A percentile compares a stretch with the other conserved stretches of the same genome.
phyloP scores from a whole-genome alignment of 495 filamentous ascomycete genomes.

The Trichoderma orchidacearum region DNA sequence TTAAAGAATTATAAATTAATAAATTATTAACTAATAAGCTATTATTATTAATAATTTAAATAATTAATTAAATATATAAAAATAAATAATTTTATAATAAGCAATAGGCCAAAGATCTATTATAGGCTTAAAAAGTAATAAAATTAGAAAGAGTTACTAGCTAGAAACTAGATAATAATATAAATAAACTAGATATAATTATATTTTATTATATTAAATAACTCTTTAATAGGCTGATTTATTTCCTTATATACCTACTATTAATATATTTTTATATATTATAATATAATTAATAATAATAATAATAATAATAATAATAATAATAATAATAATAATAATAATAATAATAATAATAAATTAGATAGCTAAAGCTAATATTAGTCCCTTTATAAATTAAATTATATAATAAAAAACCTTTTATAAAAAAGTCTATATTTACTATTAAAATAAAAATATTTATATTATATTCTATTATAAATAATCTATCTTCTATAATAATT shows the following conservation, averaged over 20 bases:
- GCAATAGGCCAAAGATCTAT: not conserved
- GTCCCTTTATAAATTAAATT: not conserved
- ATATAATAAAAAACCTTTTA: not conserved
- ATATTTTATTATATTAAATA: not conserved
- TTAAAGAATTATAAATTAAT: not conserved
- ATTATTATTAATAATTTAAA: not conserved
- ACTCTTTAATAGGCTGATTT: not conserved
- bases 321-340: not conserved
- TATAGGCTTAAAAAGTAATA: not conserved
- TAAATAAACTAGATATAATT: not conserved
- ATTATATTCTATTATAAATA: not conserved
- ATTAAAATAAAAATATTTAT: not conserved
- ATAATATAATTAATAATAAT: not conserved
- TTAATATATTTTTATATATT: not conserved
- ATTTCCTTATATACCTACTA: no score
- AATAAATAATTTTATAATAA: not conserved
- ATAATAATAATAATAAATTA: not conserved
- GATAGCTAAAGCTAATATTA: no score
- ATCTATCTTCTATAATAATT: not conserved
- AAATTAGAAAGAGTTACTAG: no score
- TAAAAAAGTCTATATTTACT: not conserved
- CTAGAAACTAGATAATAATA: not conserved
- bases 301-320: constrained; percentile 1
- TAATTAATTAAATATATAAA: not conserved
- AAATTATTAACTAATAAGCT: no score